Conservation (phyloP, 805 yeast species). For the Lachancea lanzarotensis region DNA sequence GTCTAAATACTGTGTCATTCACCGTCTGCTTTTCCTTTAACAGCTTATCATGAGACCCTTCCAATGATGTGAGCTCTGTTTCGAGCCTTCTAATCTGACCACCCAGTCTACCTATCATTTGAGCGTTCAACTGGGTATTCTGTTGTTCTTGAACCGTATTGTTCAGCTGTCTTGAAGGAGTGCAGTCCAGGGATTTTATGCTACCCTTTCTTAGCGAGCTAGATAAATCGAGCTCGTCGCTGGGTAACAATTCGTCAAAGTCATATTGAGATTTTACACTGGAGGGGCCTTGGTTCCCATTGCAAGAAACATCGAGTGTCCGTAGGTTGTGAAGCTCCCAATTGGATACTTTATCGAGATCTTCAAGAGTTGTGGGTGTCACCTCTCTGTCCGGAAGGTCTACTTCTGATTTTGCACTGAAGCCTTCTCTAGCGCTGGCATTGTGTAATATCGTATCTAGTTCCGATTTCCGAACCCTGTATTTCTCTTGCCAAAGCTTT, state of each 20-base stretch:
- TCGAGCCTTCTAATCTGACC: slow-evolving; percentile 73
- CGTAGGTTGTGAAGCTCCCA: slow-evolving; percentile 6
- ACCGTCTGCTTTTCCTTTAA: slow-evolving; percentile 55
- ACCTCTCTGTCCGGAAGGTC: neutral
- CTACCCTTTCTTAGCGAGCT: slow-evolving; percentile 9
- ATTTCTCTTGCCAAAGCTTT: slow-evolving; percentile 21
- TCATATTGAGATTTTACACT: slow-evolving; percentile 2
- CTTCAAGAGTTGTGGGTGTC: neutral
- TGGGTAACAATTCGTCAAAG: slow-evolving; percentile 18
- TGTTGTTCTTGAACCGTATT: slow-evolving; percentile 2
- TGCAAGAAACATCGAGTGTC: neutral
- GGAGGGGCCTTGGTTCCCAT: neutral
- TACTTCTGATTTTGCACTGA: neutral
- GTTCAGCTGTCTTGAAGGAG: slow-evolving; percentile 5
- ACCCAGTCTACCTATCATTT: slow-evolving; percentile 67
- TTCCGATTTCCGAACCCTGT: slow-evolving; percentile 22
- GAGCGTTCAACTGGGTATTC: slow-evolving; percentile 33
- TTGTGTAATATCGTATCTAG: slow-evolving; percentile 9
- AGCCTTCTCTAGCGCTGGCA: neutral
- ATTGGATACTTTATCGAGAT: slow-evolving; percentile 2
- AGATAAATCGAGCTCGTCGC: slow-evolving; percentile 24
- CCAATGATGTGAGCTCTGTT: slow-evolving; percentile 59
- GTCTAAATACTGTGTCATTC: slow-evolving; percentile 56
- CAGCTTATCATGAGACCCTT: slow-evolving; percentile 54
- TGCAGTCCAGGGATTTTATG: slow-evolving; percentile 7